Evolutionary conservation across 73 alveolate genomes (phyloP).

Genomic region (Paramecium sexaurelia): DNA sequence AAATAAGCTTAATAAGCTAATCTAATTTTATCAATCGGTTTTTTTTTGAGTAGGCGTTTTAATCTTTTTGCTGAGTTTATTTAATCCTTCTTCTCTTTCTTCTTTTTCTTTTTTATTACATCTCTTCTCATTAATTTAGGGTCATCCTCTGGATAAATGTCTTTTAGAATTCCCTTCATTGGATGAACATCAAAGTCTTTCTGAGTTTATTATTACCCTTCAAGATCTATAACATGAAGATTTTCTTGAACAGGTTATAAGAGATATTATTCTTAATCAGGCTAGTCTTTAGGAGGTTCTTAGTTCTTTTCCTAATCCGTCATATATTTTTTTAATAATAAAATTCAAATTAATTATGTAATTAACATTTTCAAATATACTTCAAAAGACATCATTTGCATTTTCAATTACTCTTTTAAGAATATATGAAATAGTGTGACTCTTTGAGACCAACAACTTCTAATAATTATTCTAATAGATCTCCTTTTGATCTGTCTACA

Average conservation of each 20-base stretch:
- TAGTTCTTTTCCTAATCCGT: not conserved
- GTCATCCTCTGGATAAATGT: not conserved
- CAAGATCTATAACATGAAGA: not conserved
- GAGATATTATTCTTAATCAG: not conserved
- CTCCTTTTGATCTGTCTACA: not conserved
- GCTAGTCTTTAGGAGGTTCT: not conserved
- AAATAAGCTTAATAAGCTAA: slow-evolving; percentile 20
- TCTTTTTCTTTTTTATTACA: not conserved
- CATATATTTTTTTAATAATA: not conserved
- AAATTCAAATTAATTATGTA: not conserved
- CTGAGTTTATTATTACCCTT: not conserved
- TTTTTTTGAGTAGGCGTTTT: not conserved
- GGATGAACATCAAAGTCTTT: not conserved
- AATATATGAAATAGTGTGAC: slow-evolving; percentile 34
- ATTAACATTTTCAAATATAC: no score
- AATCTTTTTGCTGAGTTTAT: not conserved
- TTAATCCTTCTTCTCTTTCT: not conserved
- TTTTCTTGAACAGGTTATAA: not conserved
- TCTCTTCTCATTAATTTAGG: not conserved
- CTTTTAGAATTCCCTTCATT: not conserved
- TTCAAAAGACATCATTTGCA: no score
- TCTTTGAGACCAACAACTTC: slow-evolving; percentile 34
- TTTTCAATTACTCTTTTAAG: not conserved
- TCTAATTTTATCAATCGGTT: slow-evolving; percentile 6
- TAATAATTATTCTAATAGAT: not conserved